These are phyloP conservation scores for Kwoniella bestiolae DNA, from an alignment of 768 basidiomycete genomes.

Conservation along the genomic window DNA sequence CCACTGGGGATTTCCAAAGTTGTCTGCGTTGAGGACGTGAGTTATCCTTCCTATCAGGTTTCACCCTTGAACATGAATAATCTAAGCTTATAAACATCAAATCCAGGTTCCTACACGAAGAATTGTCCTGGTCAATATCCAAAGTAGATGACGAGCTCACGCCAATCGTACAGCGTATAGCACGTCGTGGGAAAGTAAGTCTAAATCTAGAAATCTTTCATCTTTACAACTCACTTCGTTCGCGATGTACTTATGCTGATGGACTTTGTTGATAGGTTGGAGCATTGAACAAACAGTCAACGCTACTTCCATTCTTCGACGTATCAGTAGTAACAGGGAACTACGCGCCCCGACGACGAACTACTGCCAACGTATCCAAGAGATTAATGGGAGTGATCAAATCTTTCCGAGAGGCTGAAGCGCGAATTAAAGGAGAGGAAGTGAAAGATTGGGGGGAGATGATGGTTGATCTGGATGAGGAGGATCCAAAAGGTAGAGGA, in stretches of 20 bases:
- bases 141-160: constrained; percentile 91
- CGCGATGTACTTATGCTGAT: not conserved
- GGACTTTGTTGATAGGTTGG: constrained; percentile 60
- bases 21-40: constrained; percentile 84
- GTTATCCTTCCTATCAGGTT: constrained; percentile 40
- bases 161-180: constrained; percentile 88
- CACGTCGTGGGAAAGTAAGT: constrained; percentile 73
- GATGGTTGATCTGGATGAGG: constrained; percentile 52
- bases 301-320: constrained; percentile 75
- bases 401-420: constrained; percentile 54
- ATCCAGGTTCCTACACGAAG: constrained; percentile 70
- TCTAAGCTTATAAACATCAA: constrained; percentile 4
- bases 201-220: not conserved
- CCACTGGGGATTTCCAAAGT: constrained; percentile 95
- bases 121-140: constrained; percentile 76
- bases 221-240: not conserved
- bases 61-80: too few relatives aligned
- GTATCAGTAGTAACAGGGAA: constrained; percentile 69
- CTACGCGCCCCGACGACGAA: constrained; percentile 75
- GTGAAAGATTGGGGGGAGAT: constrained; percentile 49
- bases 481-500: constrained; percentile 49
- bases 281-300: constrained; percentile 75
- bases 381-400: constrained; percentile 67
- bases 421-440: constrained; percentile 30
- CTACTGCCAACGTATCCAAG: constrained; percentile 77